Evolutionary conservation across 306 rosid species (phyloP), one percentile per base, ranked within the genome.

Genomic region (Vicia faba): DNA sequence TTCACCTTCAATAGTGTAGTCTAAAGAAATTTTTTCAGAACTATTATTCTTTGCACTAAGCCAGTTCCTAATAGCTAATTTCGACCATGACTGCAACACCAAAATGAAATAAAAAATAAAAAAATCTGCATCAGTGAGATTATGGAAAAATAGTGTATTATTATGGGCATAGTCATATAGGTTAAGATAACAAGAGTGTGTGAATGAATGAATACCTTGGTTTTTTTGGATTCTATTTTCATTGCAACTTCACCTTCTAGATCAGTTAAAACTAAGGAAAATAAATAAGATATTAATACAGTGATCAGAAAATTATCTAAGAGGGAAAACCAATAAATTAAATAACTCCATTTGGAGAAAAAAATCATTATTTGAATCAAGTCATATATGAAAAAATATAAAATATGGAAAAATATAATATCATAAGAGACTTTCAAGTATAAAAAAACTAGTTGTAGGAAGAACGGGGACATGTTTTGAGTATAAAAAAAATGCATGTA

Each of bases 371-470:
- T 73, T 44, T 16, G 62, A 8, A 38, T 40, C 33, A 60, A 25
- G 74, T 64, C 64, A n/a, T 15, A 48, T 9, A 70, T 41, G 41
- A 53, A 28, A 31, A 12, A 38, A n/a, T 33, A 70, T 23, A 20
- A 12, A 6, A 62, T 69, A 60, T 41, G 20, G 20, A 20, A 54
- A 71, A 54, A 71, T n/a, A n/a, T 48, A 8, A 49, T 49, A 49
- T 49, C 12, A 49, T 16, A 49, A 75, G 66, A 36, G 81, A 57
- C 55, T 78, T 76, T 88, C 83, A 86, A 84, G 86, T 83, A 77
- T 77, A 66, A 88, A 88, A 84, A 55, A 81, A 74, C 75, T 48
- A 85, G 70, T 87, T 82, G 98, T 78, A 80, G 87, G 82, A 64
- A 41, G 19, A 77, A 77, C 45, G 76, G 86, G 86, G 89, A 80